phyloP scores from a whole-genome alignment of 2,329 filamentous ascomycete species.

The Cephalotrichum gorgonifer region DNA sequence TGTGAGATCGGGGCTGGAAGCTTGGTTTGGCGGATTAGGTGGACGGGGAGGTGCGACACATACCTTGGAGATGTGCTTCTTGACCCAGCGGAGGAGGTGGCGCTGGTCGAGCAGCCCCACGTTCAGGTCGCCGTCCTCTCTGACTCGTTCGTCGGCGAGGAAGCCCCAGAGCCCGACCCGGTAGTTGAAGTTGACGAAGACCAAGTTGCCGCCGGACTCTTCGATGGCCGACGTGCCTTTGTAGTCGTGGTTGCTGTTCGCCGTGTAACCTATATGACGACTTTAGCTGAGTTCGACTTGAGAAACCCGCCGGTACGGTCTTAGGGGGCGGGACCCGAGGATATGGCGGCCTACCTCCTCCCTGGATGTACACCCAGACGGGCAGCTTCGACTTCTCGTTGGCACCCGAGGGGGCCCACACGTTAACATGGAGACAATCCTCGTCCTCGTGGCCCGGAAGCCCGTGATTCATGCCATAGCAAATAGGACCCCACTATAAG shows the following conservation, averaged over 20 bases:
- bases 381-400: constrained; percentile 19
- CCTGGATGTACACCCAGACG: constrained; percentile 30
- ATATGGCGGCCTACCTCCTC: constrained; percentile 20
- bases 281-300: background rate
- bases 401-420: constrained; percentile 31
- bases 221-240: constrained; percentile 28
- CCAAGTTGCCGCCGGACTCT: constrained; percentile 31
- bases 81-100: constrained; percentile 49
- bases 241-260: constrained; percentile 20
- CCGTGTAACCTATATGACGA: constrained; percentile 18
- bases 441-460: constrained; percentile 20
- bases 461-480: constrained; percentile 4
- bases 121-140: constrained; percentile 47
- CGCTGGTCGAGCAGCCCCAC: constrained; percentile 55
- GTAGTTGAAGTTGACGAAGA: constrained; percentile 54
- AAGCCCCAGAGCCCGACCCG: constrained; percentile 54
- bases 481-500: constrained; percentile 6
- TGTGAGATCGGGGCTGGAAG: background rate
- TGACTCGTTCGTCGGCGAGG: constrained; percentile 45
- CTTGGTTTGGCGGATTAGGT: too few relatives aligned
- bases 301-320: background rate
- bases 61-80: constrained; percentile 23
- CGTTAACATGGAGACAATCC: constrained; percentile 37
- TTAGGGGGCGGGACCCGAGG: background rate
- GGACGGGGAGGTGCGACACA: too few relatives aligned